Evolutionary conservation across 2,329 filamentous ascomycete genomes (phyloP).

Genomic region (Dactylellina sp.): DNA sequence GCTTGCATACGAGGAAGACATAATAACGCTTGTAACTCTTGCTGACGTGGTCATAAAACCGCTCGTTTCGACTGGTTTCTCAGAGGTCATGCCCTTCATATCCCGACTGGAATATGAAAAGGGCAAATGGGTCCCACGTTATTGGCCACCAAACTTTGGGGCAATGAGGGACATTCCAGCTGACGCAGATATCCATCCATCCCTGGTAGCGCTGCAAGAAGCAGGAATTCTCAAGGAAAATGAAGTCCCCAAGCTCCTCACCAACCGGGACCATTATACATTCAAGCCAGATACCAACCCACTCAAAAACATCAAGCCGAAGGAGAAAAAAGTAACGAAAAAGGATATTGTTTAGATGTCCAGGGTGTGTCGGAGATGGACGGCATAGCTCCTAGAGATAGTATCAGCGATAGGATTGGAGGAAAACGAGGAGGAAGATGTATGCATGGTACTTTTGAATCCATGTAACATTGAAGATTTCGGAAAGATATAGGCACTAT

Average conservation of each 20-base stretch:
- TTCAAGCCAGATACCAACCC: conserved; percentile 29
- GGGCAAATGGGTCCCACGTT: conserved; percentile 62
- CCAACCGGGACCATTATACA: conserved; percentile 53
- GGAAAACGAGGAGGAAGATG: not conserved
- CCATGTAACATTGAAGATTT: not conserved
- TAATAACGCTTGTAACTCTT: conserved; percentile 7
- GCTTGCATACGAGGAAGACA: not conserved
- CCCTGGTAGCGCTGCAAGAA: conserved; percentile 58
- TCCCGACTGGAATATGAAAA: conserved; percentile 63
- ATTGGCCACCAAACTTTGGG: conserved; percentile 63
- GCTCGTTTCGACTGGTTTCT: conserved; percentile 5
- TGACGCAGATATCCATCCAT: conserved; percentile 61
- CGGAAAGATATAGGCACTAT: not conserved
- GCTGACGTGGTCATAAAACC: conserved; percentile 40
- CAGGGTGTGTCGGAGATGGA: too few species aligned
- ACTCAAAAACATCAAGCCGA: conserved; percentile 14
- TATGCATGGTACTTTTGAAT: conserved; percentile 1
- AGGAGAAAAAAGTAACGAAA: conserved; percentile 38
- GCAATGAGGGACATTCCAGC: conserved; percentile 62
- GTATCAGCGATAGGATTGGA: conserved; percentile 11
- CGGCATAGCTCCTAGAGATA: not conserved
- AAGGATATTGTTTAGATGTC: not conserved
- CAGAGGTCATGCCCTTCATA: conserved; percentile 63
- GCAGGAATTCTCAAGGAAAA: conserved; percentile 43
- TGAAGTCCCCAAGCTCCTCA: conserved; percentile 41